Base-by-base conservation (phyloP, 768 basidiomycete genomes). In the Tephrocybe sp. region DNA sequence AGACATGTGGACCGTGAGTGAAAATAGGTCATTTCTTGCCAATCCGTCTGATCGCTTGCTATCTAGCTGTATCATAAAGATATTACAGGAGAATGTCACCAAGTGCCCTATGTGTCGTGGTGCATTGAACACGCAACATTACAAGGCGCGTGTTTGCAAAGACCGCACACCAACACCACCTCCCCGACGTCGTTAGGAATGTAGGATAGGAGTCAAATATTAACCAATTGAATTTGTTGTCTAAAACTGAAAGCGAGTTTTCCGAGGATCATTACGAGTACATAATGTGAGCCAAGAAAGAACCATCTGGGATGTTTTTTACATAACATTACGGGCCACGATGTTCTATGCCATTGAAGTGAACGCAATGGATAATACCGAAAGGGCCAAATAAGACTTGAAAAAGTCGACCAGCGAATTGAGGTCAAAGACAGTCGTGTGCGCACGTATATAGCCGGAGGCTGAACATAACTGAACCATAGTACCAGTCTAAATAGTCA, bases 321-420 rank as follows among this genome's bases (percentile, higher is more conserved):
- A n/a, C 82, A 42, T 54, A 92, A 93, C 93, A 71, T 94, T 91
- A 47, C 84, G 85, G 21, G 95, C 95, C 23, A 94, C 83, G 54
- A 93, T 83, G 67, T 99, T 99, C 95, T 95, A 99, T 50, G 87
- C 93, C 1, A 84, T 83, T 0, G 95, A 94, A 60, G 97, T 97
- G 74, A 97, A 97, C 1, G 81, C 61, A 41, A 95, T 90, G 50
- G 86, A 66, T 3, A 78, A 67, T n/a, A 93, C 53, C 0, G 82
- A 81, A n/a, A 88, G 45, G 60, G 76, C 77, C 31, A 97, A 64
- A 18, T 89, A 89, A 4, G 69, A 62, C 59, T 90, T 78, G 24
- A 73, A 79, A 23, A 77, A 61, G 69, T 95, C 84, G 2, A 95
- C 60, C 33, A 70, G 45, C 16, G 63, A 48, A 27, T 47, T 16